phyloP scores from a whole-genome alignment of 768 basidiomycete genomes.

The Mycena rebaudengoi region DNA sequence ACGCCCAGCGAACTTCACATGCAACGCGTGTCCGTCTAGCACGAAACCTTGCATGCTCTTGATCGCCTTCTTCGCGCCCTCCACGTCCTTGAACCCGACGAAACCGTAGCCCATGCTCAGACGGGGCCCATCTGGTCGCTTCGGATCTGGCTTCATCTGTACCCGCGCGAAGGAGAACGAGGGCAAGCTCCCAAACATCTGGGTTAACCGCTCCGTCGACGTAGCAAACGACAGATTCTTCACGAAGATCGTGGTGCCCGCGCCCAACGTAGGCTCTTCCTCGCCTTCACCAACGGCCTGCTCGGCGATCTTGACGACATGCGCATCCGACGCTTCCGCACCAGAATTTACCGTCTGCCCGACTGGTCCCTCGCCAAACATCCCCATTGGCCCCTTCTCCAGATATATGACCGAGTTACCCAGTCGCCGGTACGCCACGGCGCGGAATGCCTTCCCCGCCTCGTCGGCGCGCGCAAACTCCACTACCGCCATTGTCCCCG shows the following conservation, averaged over 20 bases:
- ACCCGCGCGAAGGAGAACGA: conserved; percentile 88
- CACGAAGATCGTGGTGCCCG: conserved; percentile 88
- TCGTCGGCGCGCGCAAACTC: conserved; percentile 81
- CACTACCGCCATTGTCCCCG: conserved; percentile 92
- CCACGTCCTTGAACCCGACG: conserved; percentile 83
- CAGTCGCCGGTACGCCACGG: conserved; percentile 85
- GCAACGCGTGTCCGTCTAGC: conserved; percentile 86
- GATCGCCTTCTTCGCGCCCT: conserved; percentile 77
- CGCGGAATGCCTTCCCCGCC: conserved; percentile 79
- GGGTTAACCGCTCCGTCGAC: conserved; percentile 72
- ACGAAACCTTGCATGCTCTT: conserved; percentile 83
- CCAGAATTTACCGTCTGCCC: conserved; percentile 10
- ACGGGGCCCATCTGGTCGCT: conserved; percentile 65
- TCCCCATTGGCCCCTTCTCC: conserved; percentile 88
- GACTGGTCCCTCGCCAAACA: conserved; percentile 68
- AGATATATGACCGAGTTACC: conserved; percentile 93
- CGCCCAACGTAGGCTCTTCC: conserved; percentile 55
- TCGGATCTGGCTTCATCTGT: conserved; percentile 91
- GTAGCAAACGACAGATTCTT: conserved; percentile 98
- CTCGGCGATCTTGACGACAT: conserved; percentile 52
- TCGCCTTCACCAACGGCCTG: conserved; percentile 44
- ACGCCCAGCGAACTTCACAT: conserved; percentile 87
- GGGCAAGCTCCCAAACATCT: conserved; percentile 77
- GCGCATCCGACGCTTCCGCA: conserved; percentile 9
- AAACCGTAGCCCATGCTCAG: conserved; percentile 98